A percentile compares a stretch with the other conserved stretches of the same genome.
These are phyloP conservation scores for Xylariaceae sp. DNA, from an alignment of 2,329 filamentous ascomycete genomes.

Conservation along the genomic window DNA sequence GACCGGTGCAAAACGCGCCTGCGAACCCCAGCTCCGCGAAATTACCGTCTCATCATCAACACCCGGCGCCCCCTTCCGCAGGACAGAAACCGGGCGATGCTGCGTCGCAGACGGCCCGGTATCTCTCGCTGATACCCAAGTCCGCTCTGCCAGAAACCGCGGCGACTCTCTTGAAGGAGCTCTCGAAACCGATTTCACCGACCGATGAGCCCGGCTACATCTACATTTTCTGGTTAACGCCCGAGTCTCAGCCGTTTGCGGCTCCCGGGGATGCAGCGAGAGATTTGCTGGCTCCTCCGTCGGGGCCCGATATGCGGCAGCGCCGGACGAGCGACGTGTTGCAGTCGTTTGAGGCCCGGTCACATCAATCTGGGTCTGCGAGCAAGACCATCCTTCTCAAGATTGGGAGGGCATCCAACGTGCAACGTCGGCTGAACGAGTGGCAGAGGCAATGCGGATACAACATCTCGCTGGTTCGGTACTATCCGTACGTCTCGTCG, in stretches of 20 bases:
- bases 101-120: constrained; percentile 36
- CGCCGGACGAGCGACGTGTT: constrained; percentile 52
- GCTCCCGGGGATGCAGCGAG: constrained; percentile 55
- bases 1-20: constrained; percentile 39
- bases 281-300: constrained; percentile 50
- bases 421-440: constrained; percentile 84
- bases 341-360: constrained; percentile 41
- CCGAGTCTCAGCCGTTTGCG: constrained; percentile 49
- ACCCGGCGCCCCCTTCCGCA: constrained; percentile 26
- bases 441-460: constrained; percentile 93
- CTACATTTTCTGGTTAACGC: constrained; percentile 97
- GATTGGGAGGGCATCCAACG: constrained; percentile 68
- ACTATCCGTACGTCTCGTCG: constrained; percentile 73
- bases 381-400: constrained; percentile 62
- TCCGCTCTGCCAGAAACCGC: constrained; percentile 61
- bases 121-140: constrained; percentile 65
- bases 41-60: constrained; percentile 26
- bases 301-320: constrained; percentile 35
- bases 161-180: constrained; percentile 66
- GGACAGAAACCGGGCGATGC: constrained; percentile 27
- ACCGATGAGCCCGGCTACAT: constrained; percentile 85
- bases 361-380: constrained; percentile 24
- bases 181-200: constrained; percentile 67
- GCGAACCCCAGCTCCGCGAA: constrained; percentile 28
- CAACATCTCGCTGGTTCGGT: constrained; percentile 78